Evolutionary conservation across 2,329 filamentous ascomycete genomes (phyloP).

Genomic region (Cephalotrichum gorgonifer): DNA sequence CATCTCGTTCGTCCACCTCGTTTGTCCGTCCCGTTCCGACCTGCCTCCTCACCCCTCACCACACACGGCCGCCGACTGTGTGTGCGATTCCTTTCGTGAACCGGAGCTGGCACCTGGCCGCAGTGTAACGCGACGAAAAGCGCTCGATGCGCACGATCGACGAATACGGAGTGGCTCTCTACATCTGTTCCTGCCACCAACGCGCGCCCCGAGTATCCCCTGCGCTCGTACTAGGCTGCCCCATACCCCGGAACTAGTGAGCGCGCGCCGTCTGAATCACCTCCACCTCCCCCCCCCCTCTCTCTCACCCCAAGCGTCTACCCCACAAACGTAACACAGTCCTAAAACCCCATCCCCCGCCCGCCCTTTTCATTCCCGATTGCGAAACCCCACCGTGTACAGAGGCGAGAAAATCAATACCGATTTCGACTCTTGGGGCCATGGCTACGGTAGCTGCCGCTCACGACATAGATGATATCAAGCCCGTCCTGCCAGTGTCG

Average conservation of each 20-base stretch:
- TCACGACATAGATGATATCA: conserved; percentile 9
- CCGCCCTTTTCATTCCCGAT: neutral
- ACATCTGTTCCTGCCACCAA: neutral
- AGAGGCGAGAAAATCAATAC: neutral
- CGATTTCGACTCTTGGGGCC: conserved; percentile 9
- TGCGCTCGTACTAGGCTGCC: too few species aligned
- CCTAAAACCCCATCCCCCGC: neutral
- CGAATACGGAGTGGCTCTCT: neutral
- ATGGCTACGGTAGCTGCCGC: conserved; percentile 3
- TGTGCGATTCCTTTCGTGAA: neutral
- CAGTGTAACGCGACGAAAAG: neutral
- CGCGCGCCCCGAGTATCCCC: neutral
- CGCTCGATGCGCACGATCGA: neutral
- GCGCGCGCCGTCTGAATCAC: neutral
- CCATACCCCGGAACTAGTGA: neutral
- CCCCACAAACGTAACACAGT: neutral
- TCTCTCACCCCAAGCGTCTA: neutral
- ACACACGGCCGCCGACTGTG: neutral
- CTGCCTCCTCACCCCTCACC: neutral
- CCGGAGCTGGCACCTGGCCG: neutral
- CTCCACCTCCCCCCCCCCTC: too few species aligned
- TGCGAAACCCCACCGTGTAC: neutral
- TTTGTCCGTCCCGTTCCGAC: too few species aligned
- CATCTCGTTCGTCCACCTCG: too few species aligned
- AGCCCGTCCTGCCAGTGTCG: conserved; percentile 25